Evolutionary conservation across 2,329 filamentous ascomycete genomes (phyloP).

Genomic region (Apiospora pterosperma): DNA sequence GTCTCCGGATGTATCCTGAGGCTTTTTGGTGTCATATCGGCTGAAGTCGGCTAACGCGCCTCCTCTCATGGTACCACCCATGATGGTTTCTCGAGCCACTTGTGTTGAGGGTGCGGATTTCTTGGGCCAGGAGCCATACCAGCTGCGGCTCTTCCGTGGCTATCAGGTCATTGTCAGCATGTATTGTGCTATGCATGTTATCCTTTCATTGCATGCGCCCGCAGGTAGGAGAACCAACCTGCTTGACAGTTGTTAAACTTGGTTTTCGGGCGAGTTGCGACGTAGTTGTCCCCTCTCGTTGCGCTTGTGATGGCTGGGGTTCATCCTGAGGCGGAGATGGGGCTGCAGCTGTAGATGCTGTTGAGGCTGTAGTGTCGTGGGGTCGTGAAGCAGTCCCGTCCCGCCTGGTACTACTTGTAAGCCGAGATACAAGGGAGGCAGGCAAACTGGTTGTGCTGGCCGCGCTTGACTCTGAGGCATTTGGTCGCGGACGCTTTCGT

Average conservation of each 20-base stretch:
- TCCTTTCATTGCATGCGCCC: not conserved
- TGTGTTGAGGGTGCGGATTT: constrained; percentile 53
- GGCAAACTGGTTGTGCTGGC: constrained; percentile 17
- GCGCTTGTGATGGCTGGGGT: not conserved
- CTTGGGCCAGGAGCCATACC: constrained; percentile 62
- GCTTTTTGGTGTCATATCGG: constrained; percentile 46
- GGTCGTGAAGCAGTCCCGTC: constrained; percentile 7
- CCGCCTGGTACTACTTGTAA: not conserved
- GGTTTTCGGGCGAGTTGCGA: constrained; percentile 3
- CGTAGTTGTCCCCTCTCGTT: not conserved
- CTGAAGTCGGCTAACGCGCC: constrained; percentile 45
- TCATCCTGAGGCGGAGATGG: not conserved
- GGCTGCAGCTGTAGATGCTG: not conserved
- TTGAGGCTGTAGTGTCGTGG: not conserved
- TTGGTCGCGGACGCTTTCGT: constrained; percentile 38
- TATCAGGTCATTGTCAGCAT: constrained; percentile 18
- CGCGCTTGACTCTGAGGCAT: constrained; percentile 23
- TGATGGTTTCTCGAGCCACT: constrained; percentile 57
- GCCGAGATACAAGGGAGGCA: constrained; percentile 10
- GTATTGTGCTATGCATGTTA: not conserved
- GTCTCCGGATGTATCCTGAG: constrained; percentile 26
- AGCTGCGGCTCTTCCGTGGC: constrained; percentile 53
- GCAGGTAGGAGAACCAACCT: constrained; percentile 4
- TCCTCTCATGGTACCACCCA: constrained; percentile 51
- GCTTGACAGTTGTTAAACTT: not conserved